phyloP scores from a whole-genome alignment of 1,284 basidiomycete genomes.

The Somion occarium region DNA sequence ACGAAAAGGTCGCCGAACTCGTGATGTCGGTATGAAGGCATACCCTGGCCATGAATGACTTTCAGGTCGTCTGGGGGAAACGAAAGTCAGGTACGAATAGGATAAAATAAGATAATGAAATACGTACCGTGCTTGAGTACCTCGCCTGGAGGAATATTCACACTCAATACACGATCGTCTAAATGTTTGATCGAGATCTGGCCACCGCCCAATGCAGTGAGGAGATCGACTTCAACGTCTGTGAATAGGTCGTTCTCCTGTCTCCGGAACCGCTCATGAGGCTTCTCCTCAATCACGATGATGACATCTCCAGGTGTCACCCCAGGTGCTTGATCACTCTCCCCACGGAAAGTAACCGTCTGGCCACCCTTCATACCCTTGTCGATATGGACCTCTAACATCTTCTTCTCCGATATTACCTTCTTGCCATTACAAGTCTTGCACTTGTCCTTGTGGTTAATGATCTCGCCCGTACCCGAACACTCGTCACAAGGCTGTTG shows the following conservation, averaged over 20 bases:
- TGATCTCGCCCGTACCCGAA: slow-evolving; percentile 87
- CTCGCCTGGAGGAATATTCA: slow-evolving; percentile 87
- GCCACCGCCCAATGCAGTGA: slow-evolving; percentile 93
- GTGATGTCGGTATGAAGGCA: slow-evolving; percentile 98
- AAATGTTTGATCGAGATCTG: slow-evolving; percentile 90
- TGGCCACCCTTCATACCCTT: slow-evolving; percentile 99
- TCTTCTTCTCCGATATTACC: slow-evolving; percentile 92
- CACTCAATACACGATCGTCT: slow-evolving; percentile 85
- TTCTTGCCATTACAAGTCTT: slow-evolving; percentile 95
- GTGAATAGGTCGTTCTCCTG: slow-evolving; percentile 90
- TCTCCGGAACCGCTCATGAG: slow-evolving; percentile 88
- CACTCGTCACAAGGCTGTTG: slow-evolving; percentile 96
- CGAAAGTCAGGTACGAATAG: slow-evolving; percentile 11
- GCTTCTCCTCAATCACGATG: slow-evolving; percentile 96
- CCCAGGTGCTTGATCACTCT: slow-evolving; percentile 94
- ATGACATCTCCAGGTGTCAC: slow-evolving; percentile 94
- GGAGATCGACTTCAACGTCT: slow-evolving; percentile 88
- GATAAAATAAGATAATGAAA: slow-evolving; percentile 2
- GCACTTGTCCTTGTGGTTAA: slow-evolving; percentile 94
- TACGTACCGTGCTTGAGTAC: slow-evolving; percentile 87
- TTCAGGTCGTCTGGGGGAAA: slow-evolving; percentile 81
- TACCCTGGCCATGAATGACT: slow-evolving; percentile 91
- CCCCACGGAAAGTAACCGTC: slow-evolving; percentile 91
- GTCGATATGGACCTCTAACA: slow-evolving; percentile 98
- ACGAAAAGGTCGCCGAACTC: slow-evolving; percentile 94